Evolutionary conservation across 768 basidiomycete genomes (phyloP).

Genomic region (Suillus decipiens): DNA sequence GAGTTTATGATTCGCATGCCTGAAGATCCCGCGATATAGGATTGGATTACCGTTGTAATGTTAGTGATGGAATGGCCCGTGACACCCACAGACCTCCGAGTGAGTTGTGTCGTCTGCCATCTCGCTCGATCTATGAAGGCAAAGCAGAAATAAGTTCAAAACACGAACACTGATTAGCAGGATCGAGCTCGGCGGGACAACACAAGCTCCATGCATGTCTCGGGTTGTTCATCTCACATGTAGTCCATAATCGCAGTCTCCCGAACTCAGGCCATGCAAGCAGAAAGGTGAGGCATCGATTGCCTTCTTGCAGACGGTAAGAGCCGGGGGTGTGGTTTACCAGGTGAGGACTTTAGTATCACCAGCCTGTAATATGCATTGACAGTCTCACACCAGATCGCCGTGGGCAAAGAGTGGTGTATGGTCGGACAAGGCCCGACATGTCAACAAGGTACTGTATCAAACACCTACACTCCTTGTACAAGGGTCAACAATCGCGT

Average conservation of each 20-base stretch:
- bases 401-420: background rate
- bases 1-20: conserved; percentile 7
- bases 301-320: background rate
- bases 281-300: background rate
- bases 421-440: background rate
- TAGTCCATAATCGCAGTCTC: background rate
- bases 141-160: background rate
- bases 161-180: background rate
- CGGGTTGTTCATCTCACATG: background rate
- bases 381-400: background rate
- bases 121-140: background rate
- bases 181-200: background rate
- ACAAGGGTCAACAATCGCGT: background rate
- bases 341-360: background rate
- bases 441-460: background rate
- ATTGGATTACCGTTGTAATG: background rate
- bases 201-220: background rate
- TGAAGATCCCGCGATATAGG: background rate
- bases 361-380: background rate
- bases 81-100: background rate
- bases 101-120: background rate
- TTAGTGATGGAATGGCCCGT: background rate
- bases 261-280: background rate
- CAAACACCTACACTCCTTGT: background rate
- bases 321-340: background rate